phyloP scores from a whole-genome alignment of 2,329 filamentous ascomycete species.

The Cercospora sp. region DNA sequence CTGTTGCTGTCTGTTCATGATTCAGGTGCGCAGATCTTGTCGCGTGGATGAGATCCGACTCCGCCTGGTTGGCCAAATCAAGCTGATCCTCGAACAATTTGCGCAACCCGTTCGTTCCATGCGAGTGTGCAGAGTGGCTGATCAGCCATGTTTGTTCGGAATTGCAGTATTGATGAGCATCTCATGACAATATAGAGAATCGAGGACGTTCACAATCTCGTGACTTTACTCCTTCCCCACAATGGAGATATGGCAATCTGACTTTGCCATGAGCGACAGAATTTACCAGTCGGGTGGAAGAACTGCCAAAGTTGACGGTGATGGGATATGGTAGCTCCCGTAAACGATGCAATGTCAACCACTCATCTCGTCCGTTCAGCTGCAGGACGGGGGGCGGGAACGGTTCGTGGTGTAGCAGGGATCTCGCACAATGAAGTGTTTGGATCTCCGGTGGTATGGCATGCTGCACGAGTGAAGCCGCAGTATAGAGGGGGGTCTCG shows the following conservation, averaged over 20 bases:
- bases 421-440: not conserved
- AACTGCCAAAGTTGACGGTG: not conserved
- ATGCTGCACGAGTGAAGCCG: not conserved
- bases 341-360: not conserved
- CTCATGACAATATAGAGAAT: not conserved
- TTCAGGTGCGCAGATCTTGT: not conserved
- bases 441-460: constrained; percentile 1
- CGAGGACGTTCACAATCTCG: not conserved
- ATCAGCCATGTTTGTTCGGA: not conserved
- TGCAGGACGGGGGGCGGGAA: not conserved
- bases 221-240: not conserved
- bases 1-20: not conserved
- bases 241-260: not conserved
- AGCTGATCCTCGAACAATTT: not conserved
- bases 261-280: not conserved
- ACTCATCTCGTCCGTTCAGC: not conserved
- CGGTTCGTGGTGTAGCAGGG: constrained; percentile 3
- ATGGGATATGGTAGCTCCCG: not conserved
- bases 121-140: not conserved
- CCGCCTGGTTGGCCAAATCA: not conserved
- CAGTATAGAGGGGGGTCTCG: not conserved
- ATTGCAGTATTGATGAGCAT: not conserved
- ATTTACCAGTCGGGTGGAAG: not conserved
- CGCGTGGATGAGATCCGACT: not conserved
- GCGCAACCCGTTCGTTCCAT: not conserved